These are phyloP conservation scores for Powellomyces hirtus DNA, from an alignment of 192 early-diverging fungal genomes.

Conservation along the genomic window DNA sequence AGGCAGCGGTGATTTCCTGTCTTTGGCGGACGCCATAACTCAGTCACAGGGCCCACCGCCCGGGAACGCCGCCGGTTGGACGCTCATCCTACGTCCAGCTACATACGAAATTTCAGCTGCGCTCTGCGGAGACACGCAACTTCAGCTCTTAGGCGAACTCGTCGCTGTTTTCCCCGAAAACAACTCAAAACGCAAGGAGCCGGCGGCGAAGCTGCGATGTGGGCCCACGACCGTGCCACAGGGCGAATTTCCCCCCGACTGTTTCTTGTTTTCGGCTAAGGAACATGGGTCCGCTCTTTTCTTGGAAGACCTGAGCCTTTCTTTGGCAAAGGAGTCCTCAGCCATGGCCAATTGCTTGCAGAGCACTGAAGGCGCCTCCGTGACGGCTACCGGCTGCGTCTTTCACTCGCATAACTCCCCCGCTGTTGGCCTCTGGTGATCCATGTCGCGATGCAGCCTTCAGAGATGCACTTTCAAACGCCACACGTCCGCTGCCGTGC, in stretches of 20 bases:
- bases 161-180: not conserved
- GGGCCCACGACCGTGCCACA: not conserved
- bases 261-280: not conserved
- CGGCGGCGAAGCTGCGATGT: not conserved
- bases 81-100: not conserved
- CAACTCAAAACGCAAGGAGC: not conserved
- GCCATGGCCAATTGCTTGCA: slow-evolving; percentile 19
- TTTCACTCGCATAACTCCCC: slow-evolving; percentile 15
- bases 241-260: not conserved
- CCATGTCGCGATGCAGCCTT: slow-evolving; percentile 13
- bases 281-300: not conserved
- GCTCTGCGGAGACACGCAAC: not conserved
- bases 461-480: not conserved
- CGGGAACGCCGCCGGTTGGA: not conserved
- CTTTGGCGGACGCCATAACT: not conserved
- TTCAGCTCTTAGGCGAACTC: not conserved
- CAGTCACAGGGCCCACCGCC: not conserved
- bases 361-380: slow-evolving; percentile 19
- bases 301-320: slow-evolving; percentile 15
- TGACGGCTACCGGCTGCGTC: slow-evolving; percentile 18
- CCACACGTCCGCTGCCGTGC: not conserved
- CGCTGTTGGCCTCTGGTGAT: slow-evolving; percentile 8
- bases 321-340: slow-evolving; percentile 17
- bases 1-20: not conserved
- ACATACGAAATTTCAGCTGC: not conserved